Evolutionary conservation across 1,284 basidiomycete species (phyloP).

Genomic region (Sporisorium exsertum): DNA sequence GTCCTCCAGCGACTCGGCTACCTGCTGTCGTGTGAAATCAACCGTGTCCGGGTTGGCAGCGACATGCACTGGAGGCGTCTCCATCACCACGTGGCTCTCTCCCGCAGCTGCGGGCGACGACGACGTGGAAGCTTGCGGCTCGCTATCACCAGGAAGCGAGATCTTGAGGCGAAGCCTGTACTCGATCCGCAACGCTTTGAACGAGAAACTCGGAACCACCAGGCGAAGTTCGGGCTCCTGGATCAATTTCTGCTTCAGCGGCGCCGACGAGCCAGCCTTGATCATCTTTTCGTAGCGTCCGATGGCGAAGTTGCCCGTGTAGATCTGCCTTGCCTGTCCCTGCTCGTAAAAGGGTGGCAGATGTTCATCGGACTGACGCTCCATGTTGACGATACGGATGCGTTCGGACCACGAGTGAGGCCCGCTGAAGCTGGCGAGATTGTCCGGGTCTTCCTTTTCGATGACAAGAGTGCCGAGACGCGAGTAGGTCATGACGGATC

Average conservation of each 20-base stretch:
- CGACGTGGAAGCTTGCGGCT: constrained; percentile 10
- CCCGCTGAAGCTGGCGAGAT: constrained; percentile 39
- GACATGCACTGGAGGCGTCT: constrained; percentile 45
- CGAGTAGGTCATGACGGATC: constrained; percentile 51
- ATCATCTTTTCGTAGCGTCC: constrained; percentile 50
- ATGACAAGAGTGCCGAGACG: constrained; percentile 50
- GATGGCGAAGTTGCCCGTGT: constrained; percentile 51
- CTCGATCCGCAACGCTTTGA: constrained; percentile 49
- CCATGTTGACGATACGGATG: constrained; percentile 48
- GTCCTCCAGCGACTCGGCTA: constrained; percentile 30
- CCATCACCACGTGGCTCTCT: constrained; percentile 26
- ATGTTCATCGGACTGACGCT: constrained; percentile 40
- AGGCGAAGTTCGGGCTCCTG: constrained; percentile 39
- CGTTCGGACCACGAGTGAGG: constrained; percentile 51
- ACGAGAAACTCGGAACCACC: constrained; percentile 50
- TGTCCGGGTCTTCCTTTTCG: constrained; percentile 50
- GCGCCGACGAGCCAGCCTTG: constrained; percentile 35
- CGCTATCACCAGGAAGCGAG: constrained; percentile 17
- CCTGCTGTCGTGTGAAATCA: constrained; percentile 39
- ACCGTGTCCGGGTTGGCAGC: constrained; percentile 51
- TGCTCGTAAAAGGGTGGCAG: constrained; percentile 51
- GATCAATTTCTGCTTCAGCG: constrained; percentile 36
- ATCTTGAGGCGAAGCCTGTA: constrained; percentile 43
- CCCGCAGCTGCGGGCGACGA: not conserved
- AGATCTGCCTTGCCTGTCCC: constrained; percentile 34